These are phyloP conservation scores for Wilhelminamyces savonicus DNA, from an alignment of 805 yeast species.

Conservation along the genomic window DNA sequence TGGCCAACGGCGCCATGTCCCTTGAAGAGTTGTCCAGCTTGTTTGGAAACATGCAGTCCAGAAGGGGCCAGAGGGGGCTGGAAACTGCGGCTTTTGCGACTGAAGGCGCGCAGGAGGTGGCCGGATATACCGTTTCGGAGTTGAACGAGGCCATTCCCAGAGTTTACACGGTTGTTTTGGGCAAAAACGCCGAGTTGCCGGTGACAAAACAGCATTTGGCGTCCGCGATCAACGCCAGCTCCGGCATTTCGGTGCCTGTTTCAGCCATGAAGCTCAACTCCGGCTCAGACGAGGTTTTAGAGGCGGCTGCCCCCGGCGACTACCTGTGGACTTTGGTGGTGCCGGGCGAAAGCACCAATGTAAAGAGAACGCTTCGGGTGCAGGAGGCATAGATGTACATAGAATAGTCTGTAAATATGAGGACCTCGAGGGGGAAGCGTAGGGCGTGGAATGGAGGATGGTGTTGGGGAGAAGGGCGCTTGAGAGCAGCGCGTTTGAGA, in stretches of 20 bases:
- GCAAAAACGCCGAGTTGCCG: conserved; percentile 15
- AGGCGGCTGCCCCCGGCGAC: conserved; percentile 11
- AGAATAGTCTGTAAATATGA: neutral
- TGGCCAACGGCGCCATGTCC: conserved; percentile 22
- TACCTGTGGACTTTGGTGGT: conserved; percentile 21
- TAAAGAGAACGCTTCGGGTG: conserved; percentile 10
- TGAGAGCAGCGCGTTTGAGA: no score
- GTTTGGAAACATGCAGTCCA: conserved; percentile 23
- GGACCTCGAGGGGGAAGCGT: no score
- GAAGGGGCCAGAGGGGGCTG: no score
- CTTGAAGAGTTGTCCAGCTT: conserved; percentile 32
- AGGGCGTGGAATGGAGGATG: no score
- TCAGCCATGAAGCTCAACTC: conserved; percentile 13
- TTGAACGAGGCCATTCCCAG: conserved; percentile 25
- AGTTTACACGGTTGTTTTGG: conserved; percentile 11
- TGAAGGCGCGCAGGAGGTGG: conserved; percentile 9
- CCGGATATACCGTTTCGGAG: conserved; percentile 22
- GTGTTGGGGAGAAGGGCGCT: no score
- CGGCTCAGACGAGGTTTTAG: neutral
- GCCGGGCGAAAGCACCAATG: conserved; percentile 17
- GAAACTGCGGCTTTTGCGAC: conserved; percentile 1
- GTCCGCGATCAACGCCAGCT: conserved; percentile 16
- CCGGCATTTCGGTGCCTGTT: conserved; percentile 27
- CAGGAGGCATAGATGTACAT: conserved; percentile 10
- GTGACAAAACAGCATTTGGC: conserved; percentile 20